Conservation (phyloP, 148 eudicot species). For the Dysphania ambrosioides region DNA sequence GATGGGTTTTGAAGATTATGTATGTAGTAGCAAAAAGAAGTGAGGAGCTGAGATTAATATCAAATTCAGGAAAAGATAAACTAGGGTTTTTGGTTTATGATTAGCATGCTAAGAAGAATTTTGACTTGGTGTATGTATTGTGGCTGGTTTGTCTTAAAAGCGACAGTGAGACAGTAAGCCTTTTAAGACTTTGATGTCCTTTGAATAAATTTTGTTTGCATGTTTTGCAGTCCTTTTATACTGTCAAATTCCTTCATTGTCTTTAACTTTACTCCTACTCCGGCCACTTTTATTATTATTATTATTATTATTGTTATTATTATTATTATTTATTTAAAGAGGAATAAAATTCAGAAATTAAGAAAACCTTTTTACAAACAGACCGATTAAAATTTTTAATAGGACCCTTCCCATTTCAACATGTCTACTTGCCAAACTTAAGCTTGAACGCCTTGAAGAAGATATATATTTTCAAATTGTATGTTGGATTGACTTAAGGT, state of each 20-base stretch:
- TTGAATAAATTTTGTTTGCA: background rate
- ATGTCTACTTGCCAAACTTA: too few relatives aligned
- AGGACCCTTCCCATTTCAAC: too few relatives aligned
- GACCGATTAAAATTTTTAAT: too few relatives aligned
- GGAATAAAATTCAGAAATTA: too few relatives aligned
- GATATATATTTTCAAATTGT: too few relatives aligned
- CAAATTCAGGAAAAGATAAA: constrained; percentile 1
- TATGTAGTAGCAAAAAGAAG: background rate
- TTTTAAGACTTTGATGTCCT: constrained; percentile 13
- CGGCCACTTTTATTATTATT: too few relatives aligned
- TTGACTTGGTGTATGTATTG: constrained; percentile 17
- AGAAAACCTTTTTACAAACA: too few relatives aligned
- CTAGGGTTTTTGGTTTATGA: constrained; percentile 27
- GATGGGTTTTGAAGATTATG: background rate
- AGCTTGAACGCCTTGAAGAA: too few relatives aligned
- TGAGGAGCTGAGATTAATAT: background rate
- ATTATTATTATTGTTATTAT: too few relatives aligned
- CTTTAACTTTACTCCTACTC: too few relatives aligned
- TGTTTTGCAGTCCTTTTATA: background rate
- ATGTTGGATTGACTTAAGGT: too few relatives aligned
- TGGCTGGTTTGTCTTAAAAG: background rate
- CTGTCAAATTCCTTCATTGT: background rate
- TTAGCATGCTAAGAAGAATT: background rate
- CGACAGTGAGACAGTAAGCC: background rate
- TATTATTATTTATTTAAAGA: too few relatives aligned